Evolutionary conservation across 148 eudicot genomes (phyloP).

Genomic region (Rhododendron williamsianum): DNA sequence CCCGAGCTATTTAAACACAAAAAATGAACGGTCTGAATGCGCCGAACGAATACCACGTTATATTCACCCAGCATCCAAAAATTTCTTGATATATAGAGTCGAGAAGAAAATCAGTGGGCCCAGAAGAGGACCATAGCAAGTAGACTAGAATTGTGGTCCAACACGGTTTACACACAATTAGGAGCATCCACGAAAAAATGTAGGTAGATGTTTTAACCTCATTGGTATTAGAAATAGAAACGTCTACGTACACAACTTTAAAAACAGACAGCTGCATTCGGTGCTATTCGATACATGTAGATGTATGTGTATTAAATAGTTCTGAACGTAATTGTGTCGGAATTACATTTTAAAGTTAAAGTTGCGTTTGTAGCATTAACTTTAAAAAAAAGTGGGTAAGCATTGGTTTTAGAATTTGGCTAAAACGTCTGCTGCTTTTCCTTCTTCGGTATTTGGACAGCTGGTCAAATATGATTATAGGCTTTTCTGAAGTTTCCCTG

Average conservation of each 20-base stretch:
- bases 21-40: too few relatives aligned
- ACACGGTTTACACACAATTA: neutral
- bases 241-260: neutral
- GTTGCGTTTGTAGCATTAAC: too few relatives aligned
- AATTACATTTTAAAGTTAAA: too few relatives aligned
- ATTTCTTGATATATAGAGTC: neutral
- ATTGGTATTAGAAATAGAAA: neutral
- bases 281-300: too few relatives aligned
- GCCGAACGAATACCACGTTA: accelerated
- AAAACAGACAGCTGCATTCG: neutral
- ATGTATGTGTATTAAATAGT: too few relatives aligned
- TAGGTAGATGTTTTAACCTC: neutral
- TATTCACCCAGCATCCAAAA: too few relatives aligned
- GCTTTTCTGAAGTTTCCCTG: neutral
- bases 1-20: too few relatives aligned
- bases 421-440: neutral
- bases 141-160: neutral
- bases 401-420: neutral
- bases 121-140: neutral
- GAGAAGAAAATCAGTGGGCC: neutral
- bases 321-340: too few relatives aligned
- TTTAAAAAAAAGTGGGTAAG: neutral
- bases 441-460: neutral
- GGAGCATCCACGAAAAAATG: neutral
- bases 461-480: neutral